Base-by-base conservation (phyloP, 176 grass and related monocot species). In the Carex pumila region DNA sequence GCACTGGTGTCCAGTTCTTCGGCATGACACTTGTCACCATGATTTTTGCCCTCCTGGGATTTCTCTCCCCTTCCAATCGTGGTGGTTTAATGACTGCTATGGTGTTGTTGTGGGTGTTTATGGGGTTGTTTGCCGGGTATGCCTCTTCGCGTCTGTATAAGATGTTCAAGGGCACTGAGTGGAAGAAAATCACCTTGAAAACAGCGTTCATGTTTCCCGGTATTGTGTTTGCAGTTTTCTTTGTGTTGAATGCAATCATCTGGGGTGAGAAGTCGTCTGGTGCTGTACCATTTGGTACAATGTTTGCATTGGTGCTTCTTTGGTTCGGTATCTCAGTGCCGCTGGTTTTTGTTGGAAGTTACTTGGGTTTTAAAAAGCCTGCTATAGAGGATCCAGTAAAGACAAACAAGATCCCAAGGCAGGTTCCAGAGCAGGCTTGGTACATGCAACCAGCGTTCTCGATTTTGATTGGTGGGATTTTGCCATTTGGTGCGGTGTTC, bases 141-240 rank as follows among this genome's bases (percentile, higher is more conserved):
- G 79, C 88, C 19, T 83, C 88, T 49, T 37, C 84, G 6, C 79
- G 88, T 30, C 84, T 89, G 31, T 89, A 89, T 58, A 89, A 89
- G 19, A 89, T 89, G 88, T 86, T 89, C 79, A 89, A 89, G 75
- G 88, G 88, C 4, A 67, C 88, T 43, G 88, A 89, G 31, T 89
- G 88, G 88, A 89, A 89, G 67, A 89, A 89, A 60, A 89, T 89
- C 43, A 89, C 88, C 30, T 80, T 89, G 67, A 89, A 89, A 83
- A 89, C 88, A 67, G 88, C 88, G 13, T 89, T 89, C 66, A 89
- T 89, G 88, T 89, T 89, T 61, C 88, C 88, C 17, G 88, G 88
- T 59, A 79, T 89, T 79, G 84, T 89, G 8, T 89, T 89, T 64
- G 66, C 69, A 34, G 65, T 86, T 22, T 89, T 89, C 84, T 86